These are phyloP conservation scores for Tolypocladium paradoxum DNA, from an alignment of 2,329 filamentous ascomycete species.

Conservation along the genomic window DNA sequence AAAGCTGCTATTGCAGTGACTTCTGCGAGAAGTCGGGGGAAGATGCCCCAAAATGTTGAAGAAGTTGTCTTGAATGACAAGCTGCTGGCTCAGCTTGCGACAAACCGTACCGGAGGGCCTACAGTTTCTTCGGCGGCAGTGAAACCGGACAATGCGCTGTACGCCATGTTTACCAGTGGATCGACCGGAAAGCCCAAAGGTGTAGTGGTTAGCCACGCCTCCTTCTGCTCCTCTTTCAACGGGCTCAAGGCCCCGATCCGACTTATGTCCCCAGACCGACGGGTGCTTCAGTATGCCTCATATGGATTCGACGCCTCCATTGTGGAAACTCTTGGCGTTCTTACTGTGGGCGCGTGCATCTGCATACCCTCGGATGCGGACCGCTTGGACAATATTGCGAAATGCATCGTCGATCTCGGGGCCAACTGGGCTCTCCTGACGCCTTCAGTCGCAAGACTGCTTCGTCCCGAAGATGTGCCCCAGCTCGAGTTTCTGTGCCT, in stretches of 20 bases:
- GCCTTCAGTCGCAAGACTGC: conserved; percentile 9
- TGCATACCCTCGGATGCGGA: background rate
- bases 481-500: background rate
- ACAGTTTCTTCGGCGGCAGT: background rate
- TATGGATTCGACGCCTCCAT: background rate
- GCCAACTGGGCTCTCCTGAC: conserved; percentile 14
- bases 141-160: background rate
- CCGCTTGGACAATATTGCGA: conserved; percentile 3
- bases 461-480: conserved; percentile 6
- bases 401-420: conserved; percentile 7
- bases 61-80: background rate
- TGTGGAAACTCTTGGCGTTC: background rate
- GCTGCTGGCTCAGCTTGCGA: background rate
- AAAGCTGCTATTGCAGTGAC: conserved; percentile 6
- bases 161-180: conserved; percentile 13
- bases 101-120: background rate
- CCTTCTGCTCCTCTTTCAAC: conserved; percentile 6
- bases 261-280: background rate
- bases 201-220: conserved; percentile 10
- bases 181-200: conserved; percentile 14
- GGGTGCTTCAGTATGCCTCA: conserved; percentile 5
- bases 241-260: conserved; percentile 5
- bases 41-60: background rate
- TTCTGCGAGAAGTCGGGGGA: background rate
- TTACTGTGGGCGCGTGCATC: background rate